Evolutionary conservation across 164 flowering plant genomes (phyloP).

Genomic region (Sedum album): DNA sequence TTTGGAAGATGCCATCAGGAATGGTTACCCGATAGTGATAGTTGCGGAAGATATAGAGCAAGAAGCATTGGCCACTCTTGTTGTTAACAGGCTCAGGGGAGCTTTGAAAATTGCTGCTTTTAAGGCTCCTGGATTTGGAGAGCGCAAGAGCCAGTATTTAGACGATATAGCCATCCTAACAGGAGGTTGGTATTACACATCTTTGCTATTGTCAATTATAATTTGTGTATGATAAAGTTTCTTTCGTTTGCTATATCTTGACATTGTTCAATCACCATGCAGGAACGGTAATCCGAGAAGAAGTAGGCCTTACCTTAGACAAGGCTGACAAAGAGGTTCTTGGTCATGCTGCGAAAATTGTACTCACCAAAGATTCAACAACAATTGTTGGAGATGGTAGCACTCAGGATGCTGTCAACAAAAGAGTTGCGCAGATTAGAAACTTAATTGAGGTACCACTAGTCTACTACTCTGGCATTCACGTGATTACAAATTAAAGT

Average conservation of each 20-base stretch:
- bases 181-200: constrained; percentile 40
- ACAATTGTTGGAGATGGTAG: constrained; percentile 98
- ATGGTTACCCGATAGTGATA: constrained; percentile 73
- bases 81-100: constrained; percentile 92
- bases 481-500: not conserved
- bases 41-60: constrained; percentile 97
- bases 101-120: constrained; percentile 90
- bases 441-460: constrained; percentile 69
- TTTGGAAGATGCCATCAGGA: constrained; percentile 82
- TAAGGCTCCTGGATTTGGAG: constrained; percentile 99
- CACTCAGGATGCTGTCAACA: constrained; percentile 82
- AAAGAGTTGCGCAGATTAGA: constrained; percentile 79
- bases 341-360: constrained; percentile 94
- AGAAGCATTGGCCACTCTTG: constrained; percentile 98
- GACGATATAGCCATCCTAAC: constrained; percentile 95
- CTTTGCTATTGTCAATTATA: too few relatives aligned
- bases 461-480: not conserved
- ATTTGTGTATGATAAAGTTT: not conserved
- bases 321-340: constrained; percentile 80
- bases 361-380: constrained; percentile 79
- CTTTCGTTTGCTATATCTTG: not conserved
- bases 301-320: constrained; percentile 84
- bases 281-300: constrained; percentile 94
- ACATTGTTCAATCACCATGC: constrained; percentile 8
- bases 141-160: constrained; percentile 89